These are phyloP conservation scores for Tetradesmus lagerheimii DNA, from an alignment of 139 green algal species.

Conservation along the genomic window DNA sequence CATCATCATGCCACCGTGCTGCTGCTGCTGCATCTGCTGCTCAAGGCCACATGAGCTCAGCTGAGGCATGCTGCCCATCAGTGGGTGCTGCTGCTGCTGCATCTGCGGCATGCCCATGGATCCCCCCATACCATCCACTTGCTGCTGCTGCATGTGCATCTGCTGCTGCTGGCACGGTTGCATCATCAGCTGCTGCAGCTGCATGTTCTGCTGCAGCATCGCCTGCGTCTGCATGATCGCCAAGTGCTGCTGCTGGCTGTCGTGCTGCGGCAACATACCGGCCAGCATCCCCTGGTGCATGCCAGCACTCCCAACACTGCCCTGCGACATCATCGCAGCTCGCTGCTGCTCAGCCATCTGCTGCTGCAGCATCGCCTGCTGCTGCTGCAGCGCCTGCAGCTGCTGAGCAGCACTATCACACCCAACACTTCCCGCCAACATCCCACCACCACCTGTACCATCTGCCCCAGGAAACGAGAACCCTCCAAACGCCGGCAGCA, in stretches of 20 bases:
- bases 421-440: neutral
- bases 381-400: conserved; percentile 44
- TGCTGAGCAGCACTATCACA: neutral
- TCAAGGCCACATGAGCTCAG: neutral
- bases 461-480: conserved; percentile 11
- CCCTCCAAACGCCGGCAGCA: neutral
- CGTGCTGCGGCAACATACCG: conserved; percentile 30
- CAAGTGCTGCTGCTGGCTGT: conserved; percentile 42
- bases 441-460: neutral
- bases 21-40: conserved; percentile 6
- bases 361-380: conserved; percentile 18
- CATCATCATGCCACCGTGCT: neutral
- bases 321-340: neutral
- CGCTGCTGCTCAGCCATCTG: conserved; percentile 26
- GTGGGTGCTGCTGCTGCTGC: neutral
- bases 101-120: neutral
- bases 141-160: conserved; percentile 14
- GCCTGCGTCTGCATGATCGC: conserved; percentile 7
- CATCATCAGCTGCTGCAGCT: neutral
- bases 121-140: neutral
- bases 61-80: neutral
- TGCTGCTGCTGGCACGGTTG: conserved; percentile 19
- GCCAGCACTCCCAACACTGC: neutral
- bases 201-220: conserved; percentile 23
- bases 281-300: neutral